phyloP scores from a whole-genome alignment of 345 rosid species.

The Gossypium ekmanianum region DNA sequence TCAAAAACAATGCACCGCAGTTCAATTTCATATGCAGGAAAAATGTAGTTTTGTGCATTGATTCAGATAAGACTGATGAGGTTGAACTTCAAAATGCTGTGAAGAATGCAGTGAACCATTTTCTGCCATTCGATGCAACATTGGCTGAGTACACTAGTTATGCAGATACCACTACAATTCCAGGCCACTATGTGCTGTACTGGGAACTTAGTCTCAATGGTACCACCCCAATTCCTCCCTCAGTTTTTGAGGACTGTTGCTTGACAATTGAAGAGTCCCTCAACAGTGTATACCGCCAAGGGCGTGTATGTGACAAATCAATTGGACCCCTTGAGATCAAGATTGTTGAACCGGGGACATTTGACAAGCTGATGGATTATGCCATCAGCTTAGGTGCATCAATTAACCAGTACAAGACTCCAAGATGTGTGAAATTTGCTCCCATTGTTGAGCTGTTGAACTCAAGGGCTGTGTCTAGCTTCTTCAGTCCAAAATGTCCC shows the following conservation, averaged over 20 bases:
- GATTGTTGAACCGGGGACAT: constrained; percentile 84
- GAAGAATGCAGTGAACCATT: constrained; percentile 75
- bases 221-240: constrained; percentile 81
- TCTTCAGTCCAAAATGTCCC: constrained; percentile 88
- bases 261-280: constrained; percentile 79
- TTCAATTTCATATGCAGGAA: constrained; percentile 94
- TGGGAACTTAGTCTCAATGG: constrained; percentile 80
- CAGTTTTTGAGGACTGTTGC: constrained; percentile 90
- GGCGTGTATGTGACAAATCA: constrained; percentile 79
- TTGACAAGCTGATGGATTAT: constrained; percentile 96
- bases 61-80: constrained; percentile 93
- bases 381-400: constrained; percentile 93
- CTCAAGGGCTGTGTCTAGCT: constrained; percentile 60
- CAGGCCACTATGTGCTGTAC: constrained; percentile 87
- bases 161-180: constrained; percentile 70
- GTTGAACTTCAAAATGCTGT: constrained; percentile 93
- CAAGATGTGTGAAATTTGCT: constrained; percentile 89
- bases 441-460: constrained; percentile 85
- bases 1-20: constrained; percentile 93
- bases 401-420: constrained; percentile 96
- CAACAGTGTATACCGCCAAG: constrained; percentile 91
- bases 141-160: constrained; percentile 84
- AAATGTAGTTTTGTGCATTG: constrained; percentile 87
- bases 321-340: constrained; percentile 91
- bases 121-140: constrained; percentile 69